Conservation (phyloP, 192 early-diverging fungal species). For the Coemansia sp. region DNA sequence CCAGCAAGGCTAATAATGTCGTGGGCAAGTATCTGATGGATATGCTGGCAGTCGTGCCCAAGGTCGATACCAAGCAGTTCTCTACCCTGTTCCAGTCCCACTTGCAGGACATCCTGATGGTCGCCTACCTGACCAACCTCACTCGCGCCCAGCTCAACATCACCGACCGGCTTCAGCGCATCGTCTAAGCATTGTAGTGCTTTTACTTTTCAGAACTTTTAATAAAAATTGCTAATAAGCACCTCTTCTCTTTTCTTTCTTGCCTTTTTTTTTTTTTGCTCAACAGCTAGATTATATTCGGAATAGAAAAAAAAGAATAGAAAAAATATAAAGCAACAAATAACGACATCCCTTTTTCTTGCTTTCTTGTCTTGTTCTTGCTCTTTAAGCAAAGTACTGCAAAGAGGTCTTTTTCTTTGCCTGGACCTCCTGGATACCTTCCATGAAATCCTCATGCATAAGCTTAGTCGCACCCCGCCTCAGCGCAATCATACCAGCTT, state of each 20-base stretch:
- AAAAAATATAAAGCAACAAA: constrained; percentile 5
- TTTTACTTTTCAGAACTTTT: too few relatives aligned
- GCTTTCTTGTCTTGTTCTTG: too few relatives aligned
- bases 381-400: constrained; percentile 77
- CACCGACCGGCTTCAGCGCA: constrained; percentile 83
- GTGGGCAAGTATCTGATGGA: constrained; percentile 94
- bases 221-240: constrained; percentile 1
- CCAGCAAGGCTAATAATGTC: constrained; percentile 62
- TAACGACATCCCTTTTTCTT: background rate
- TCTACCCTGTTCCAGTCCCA: constrained; percentile 94
- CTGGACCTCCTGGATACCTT: constrained; percentile 96
- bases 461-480: constrained; percentile 84
- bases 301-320: too few relatives aligned
- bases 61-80: constrained; percentile 81
- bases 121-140: constrained; percentile 92
- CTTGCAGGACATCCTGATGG: constrained; percentile 93
- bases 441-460: constrained; percentile 97
- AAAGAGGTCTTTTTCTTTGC: constrained; percentile 99
- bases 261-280: too few relatives aligned
- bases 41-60: constrained; percentile 85
- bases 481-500: constrained; percentile 97
- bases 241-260: too few relatives aligned
- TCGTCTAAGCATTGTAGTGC: constrained; percentile 56
- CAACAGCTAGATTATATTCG: too few relatives aligned
- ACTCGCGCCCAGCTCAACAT: constrained; percentile 93